Conservation (phyloP, 108 stramenopile genomes). For the Schizochytrium sp. region DNA sequence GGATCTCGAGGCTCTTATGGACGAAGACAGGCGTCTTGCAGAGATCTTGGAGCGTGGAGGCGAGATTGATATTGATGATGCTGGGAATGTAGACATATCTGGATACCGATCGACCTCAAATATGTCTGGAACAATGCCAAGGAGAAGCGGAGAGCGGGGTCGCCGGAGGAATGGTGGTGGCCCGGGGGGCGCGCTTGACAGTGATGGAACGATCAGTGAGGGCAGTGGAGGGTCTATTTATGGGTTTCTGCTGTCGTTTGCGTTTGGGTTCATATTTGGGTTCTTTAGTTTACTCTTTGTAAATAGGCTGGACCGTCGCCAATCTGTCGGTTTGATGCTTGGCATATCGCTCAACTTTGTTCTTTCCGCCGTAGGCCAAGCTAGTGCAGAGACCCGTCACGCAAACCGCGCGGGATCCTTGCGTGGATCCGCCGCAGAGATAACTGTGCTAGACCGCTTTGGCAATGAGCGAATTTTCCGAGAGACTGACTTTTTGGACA, state of each 20-base stretch:
- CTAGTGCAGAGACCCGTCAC: background rate
- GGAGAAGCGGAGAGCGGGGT: background rate
- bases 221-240: background rate
- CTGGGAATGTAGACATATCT: constrained; percentile 13
- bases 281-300: constrained; percentile 38
- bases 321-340: constrained; percentile 1
- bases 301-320: constrained; percentile 9
- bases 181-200: background rate
- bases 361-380: background rate
- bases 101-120: background rate
- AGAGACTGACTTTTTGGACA: too few species aligned
- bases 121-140: background rate
- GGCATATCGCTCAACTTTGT: constrained; percentile 39
- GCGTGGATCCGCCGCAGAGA: background rate
- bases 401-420: background rate
- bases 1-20: background rate
- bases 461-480: background rate
- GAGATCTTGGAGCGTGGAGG: background rate
- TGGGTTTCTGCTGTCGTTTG: constrained; percentile 3
- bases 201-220: too few species aligned
- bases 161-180: background rate
- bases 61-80: constrained; percentile 5
- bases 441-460: background rate
- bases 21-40: constrained; percentile 17
- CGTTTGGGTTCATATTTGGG: constrained; percentile 49